Base-by-base conservation (phyloP, 2,329 filamentous ascomycete genomes). In the Chaetomium sp. region DNA sequence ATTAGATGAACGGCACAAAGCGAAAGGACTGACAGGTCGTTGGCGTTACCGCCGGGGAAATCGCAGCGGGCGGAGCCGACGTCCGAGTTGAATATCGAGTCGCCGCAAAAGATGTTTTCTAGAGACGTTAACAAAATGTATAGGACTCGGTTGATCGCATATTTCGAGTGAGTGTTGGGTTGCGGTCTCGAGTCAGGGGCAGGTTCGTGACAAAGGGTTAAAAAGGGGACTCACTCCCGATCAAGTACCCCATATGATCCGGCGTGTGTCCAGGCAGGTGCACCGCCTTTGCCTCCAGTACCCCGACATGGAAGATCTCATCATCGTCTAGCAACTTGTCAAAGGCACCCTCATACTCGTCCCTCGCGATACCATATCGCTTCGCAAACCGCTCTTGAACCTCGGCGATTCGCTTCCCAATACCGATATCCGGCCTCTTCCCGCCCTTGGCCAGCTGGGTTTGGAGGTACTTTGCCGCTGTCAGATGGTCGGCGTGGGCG, bases 181-280 rank as follows among this genome's bases (percentile, higher is more conserved):
- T n/a, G 9, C 9, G 45, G 7, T 8, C 12, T 19, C 9, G 42
- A 21, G 19, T 47, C 7, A 47, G 42, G 42, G 42, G 35, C 35
- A n/a, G 13, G 19, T 2, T 7, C 9, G 27, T 19, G 5, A 54
- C 19, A n/a, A 13, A 6, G 16, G 16, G 29, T 4, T 12, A 27
- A 21, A 8, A 29, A 25, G 6, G 19, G 1, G 10, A 59, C 72
- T 65, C 67, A 78, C 78, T 73, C 72, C 82, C 84, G 56, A 88
- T 81, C 35, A 76, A 72, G 66, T 89, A 89, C 0, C 85, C 86
- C 23, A 86, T 71, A 64, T 87, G 85, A 66, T 88, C 86, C 0
- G 85, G 84, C 0, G 85, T 87, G 68, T 88, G 84, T 0, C 85
- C 86, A 0, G 85, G 85, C 0, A 89, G 79, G 68, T 87, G 81